Evolutionary conservation across 148 eudicot genomes (phyloP).

Genomic region (Camellia lanceoleosa): DNA sequence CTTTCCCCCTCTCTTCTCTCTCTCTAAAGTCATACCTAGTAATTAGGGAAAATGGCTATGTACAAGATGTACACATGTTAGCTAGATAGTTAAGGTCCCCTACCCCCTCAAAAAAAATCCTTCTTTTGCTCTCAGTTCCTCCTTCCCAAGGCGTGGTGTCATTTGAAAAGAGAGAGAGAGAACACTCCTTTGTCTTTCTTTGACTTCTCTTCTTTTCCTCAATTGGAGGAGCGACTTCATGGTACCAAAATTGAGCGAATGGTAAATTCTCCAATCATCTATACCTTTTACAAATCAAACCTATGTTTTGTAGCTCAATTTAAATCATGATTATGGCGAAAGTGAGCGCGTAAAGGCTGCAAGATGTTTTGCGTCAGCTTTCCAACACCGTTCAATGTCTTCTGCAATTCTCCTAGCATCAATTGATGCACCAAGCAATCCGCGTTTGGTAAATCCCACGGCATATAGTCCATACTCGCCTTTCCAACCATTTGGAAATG

Average conservation of each 20-base stretch:
- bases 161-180: neutral
- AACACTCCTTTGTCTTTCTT: slow-evolving; percentile 4
- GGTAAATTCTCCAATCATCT: slow-evolving; percentile 18
- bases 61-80: slow-evolving; percentile 37
- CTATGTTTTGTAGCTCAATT: neutral
- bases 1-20: neutral
- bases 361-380: slow-evolving; percentile 31
- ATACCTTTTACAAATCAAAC: neutral
- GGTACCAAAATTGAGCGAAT: slow-evolving; percentile 11
- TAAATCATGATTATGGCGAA: slow-evolving; percentile 10
- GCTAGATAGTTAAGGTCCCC: slow-evolving; percentile 29
- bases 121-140: slow-evolving; percentile 7
- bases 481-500: slow-evolving; percentile 80
- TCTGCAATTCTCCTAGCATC: slow-evolving; percentile 61
- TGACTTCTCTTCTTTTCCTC: slow-evolving; percentile 19
- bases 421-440: slow-evolving; percentile 64
- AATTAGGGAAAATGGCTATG: slow-evolving; percentile 33
- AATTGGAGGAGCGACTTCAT: slow-evolving; percentile 27
- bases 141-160: slow-evolving; percentile 16
- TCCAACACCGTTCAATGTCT: slow-evolving; percentile 50
- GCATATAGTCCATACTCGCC: slow-evolving; percentile 70
- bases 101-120: slow-evolving; percentile 8
- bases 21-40: slow-evolving; percentile 36
- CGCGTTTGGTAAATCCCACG: slow-evolving; percentile 73
- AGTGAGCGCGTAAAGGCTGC: slow-evolving; percentile 18